A percentile compares a stretch with the other conserved stretches of the same genome.
These are phyloP conservation scores for Scutellaria minor DNA, from an alignment of 257 asterid genomes.

Conservation along the genomic window DNA sequence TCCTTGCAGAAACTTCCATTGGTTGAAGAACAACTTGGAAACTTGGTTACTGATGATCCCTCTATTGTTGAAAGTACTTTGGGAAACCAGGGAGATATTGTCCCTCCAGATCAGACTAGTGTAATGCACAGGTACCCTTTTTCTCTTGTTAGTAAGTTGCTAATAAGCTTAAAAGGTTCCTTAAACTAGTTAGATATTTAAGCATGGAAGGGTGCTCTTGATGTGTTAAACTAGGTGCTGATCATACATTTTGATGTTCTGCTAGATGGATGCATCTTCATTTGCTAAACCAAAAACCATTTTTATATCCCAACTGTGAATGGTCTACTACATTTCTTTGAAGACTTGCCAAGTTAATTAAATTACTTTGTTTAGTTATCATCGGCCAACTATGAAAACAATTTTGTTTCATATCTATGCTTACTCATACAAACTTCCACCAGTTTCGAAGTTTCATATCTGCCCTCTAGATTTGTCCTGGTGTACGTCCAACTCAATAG, in stretches of 20 bases:
- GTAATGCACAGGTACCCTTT: constrained; percentile 64
- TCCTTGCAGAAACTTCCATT: constrained; percentile 75
- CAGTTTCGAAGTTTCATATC: background rate
- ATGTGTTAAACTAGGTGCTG: constrained; percentile 9
- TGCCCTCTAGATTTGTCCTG: background rate
- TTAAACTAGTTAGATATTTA: constrained; percentile 1
- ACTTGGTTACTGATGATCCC: constrained; percentile 84
- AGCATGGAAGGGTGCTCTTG: constrained; percentile 12
- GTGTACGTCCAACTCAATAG: background rate
- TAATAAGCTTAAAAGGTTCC: constrained; percentile 19
- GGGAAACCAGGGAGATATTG: constrained; percentile 64
- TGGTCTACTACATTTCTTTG: background rate
- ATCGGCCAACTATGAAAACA: background rate
- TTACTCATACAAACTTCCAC: background rate
- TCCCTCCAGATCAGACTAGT: constrained; percentile 66
- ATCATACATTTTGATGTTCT: background rate
- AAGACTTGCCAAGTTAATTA: background rate
- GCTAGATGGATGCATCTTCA: background rate
- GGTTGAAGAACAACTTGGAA: constrained; percentile 81
- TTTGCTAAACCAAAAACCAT: background rate
- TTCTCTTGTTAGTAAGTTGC: constrained; percentile 20
- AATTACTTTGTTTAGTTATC: background rate
- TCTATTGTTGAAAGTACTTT: constrained; percentile 72
- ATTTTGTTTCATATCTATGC: background rate
- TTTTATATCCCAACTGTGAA: background rate